A percentile compares a stretch with the other conserved stretches of the same genome.
These are phyloP conservation scores for Boletus bicolor DNA, from an alignment of 768 basidiomycete genomes.

Conservation along the genomic window DNA sequence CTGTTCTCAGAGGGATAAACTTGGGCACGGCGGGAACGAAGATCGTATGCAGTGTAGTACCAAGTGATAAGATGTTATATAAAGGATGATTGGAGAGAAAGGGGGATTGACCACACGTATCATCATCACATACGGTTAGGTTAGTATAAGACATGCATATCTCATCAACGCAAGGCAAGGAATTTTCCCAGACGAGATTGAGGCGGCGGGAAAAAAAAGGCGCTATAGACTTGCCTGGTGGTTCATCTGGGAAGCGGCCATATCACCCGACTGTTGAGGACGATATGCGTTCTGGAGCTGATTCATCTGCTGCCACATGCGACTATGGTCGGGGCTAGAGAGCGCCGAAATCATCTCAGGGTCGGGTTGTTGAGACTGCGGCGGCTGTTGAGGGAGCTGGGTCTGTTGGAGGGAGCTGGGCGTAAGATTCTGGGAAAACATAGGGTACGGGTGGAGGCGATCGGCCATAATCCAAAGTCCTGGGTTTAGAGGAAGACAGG, in stretches of 20 bases:
- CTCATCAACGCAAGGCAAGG: constrained; percentile 8
- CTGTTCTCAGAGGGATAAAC: constrained; percentile 4
- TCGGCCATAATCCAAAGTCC: constrained; percentile 55
- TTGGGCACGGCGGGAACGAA: constrained; percentile 2
- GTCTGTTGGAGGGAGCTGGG: constrained; percentile 40
- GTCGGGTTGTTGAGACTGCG: constrained; percentile 43
- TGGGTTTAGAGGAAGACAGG: constrained; percentile 23
- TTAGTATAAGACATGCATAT: constrained; percentile 7
- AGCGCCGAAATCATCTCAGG: constrained; percentile 38
- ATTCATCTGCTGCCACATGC: constrained; percentile 59
- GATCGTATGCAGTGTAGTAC: background rate
- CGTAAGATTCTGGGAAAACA: constrained; percentile 50
- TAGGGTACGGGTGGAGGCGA: constrained; percentile 52
- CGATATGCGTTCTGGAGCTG: constrained; percentile 44
- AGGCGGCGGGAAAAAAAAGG: constrained; percentile 9
- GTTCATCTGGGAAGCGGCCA: constrained; percentile 38
- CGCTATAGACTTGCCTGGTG: constrained; percentile 44
- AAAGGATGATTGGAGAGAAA: constrained; percentile 7
- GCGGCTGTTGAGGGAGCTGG: constrained; percentile 43
- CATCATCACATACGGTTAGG: constrained; percentile 7
- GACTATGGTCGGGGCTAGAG: constrained; percentile 49
- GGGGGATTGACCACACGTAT: constrained; percentile 19
- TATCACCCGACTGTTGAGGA: constrained; percentile 39
- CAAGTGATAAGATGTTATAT: constrained; percentile 15
- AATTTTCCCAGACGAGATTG: constrained; percentile 17